Evolutionary conservation across 2,329 filamentous ascomycete species (phyloP).

Genomic region (Rhynchosporium agropyri): DNA sequence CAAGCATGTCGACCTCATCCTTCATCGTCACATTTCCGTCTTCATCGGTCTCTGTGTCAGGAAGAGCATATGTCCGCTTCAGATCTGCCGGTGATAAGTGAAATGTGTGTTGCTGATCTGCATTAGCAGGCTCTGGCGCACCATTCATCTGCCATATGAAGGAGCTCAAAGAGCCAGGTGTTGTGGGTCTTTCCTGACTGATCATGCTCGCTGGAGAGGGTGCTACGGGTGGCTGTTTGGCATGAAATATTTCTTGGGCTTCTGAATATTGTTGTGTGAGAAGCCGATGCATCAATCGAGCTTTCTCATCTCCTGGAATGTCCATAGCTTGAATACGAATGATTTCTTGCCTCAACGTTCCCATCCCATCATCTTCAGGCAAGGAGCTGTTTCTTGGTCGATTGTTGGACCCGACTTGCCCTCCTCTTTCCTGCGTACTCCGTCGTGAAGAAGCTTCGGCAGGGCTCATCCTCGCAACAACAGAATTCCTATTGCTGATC

Average conservation of each 20-base stretch:
- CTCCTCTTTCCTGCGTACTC: conserved; percentile 31
- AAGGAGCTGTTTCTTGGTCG: conserved; percentile 36
- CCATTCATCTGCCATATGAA: conserved; percentile 59
- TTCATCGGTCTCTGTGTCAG: conserved; percentile 53
- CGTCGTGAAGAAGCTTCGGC: conserved; percentile 34
- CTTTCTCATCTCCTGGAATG: conserved; percentile 65
- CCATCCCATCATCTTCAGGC: conserved; percentile 81
- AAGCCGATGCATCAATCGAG: conserved; percentile 69
- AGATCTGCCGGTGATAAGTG: conserved; percentile 62
- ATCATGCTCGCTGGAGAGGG: conserved; percentile 38
- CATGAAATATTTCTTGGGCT: conserved; percentile 43
- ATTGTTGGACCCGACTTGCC: conserved; percentile 21
- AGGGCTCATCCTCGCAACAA: conserved; percentile 33
- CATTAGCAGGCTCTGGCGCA: conserved; percentile 28
- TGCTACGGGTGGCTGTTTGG: conserved; percentile 34
- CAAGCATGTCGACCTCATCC: conserved; percentile 54
- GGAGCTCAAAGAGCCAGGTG: conserved; percentile 53
- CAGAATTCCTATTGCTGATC: conserved; percentile 19
- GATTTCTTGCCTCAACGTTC: conserved; percentile 66
- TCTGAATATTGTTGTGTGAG: conserved; percentile 69
- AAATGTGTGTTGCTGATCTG: conserved; percentile 46
- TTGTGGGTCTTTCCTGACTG: conserved; percentile 47
- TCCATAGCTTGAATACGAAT: conserved; percentile 66
- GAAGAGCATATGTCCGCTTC: conserved; percentile 66
- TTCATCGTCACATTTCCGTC: conserved; percentile 42